Conservation (phyloP, 2,329 filamentous ascomycete genomes). For the Diaporthe eres region DNA sequence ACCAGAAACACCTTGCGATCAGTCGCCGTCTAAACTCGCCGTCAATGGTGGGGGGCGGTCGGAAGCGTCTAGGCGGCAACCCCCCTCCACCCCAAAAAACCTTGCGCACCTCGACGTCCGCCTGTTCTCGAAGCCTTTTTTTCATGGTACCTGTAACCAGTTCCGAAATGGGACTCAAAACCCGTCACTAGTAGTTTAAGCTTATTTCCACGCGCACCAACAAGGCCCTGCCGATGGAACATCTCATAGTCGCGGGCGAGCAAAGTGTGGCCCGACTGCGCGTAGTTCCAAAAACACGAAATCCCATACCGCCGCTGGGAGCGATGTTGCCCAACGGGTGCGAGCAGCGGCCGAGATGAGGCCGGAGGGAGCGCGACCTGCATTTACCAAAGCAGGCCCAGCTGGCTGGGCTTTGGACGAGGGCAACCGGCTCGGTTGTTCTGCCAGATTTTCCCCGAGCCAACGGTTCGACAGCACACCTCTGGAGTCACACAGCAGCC, state of each 20-base stretch:
- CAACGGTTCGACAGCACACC: conserved; percentile 22
- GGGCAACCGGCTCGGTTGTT: conserved; percentile 4
- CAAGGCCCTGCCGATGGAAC: conserved; percentile 20
- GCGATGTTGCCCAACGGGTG: conserved; percentile 25
- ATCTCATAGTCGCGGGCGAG: neutral
- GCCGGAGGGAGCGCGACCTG: conserved; percentile 24
- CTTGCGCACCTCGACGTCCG: neutral
- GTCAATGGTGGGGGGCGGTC: neutral
- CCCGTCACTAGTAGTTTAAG: conserved; percentile 32
- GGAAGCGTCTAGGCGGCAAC: conserved; percentile 15
- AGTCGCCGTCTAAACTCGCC: neutral
- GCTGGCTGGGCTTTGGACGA: conserved; percentile 1
- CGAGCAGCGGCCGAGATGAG: conserved; percentile 30
- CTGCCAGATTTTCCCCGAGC: conserved; percentile 9
- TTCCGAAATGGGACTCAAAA: conserved; percentile 19
- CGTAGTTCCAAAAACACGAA: conserved; percentile 17
- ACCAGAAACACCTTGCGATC: conserved; percentile 27
- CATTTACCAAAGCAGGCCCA: conserved; percentile 4
- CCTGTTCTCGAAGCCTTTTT: neutral
- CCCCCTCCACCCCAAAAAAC: neutral
- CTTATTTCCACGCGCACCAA: conserved; percentile 28
- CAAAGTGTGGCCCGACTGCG: conserved; percentile 16
- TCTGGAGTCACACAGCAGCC: conserved; percentile 13
- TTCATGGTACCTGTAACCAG: neutral
- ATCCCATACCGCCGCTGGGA: neutral